Evolutionary conservation across 208 protist species (phyloP).

Genomic region (Trichomonas tenax): DNA sequence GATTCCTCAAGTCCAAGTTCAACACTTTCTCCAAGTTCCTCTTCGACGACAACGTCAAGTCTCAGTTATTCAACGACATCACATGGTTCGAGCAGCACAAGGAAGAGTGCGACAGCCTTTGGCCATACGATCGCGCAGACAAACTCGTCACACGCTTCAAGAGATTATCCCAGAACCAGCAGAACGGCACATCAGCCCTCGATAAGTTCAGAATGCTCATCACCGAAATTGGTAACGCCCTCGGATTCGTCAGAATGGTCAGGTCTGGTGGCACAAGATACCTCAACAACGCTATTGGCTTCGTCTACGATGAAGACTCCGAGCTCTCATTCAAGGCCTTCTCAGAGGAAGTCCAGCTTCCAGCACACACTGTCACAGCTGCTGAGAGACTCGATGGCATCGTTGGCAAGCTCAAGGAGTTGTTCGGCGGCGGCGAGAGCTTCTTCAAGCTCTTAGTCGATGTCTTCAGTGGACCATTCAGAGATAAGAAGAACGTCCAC

Average conservation of each 20-base stretch:
- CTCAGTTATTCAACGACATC: constrained; percentile 34
- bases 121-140: constrained; percentile 63
- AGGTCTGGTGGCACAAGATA: constrained; percentile 44
- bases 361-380: background rate
- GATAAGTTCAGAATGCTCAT: constrained; percentile 60
- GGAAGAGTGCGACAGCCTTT: constrained; percentile 46
- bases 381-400: constrained; percentile 27
- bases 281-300: constrained; percentile 17
- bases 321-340: background rate
- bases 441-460: constrained; percentile 79
- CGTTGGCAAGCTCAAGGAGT: constrained; percentile 55
- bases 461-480: constrained; percentile 49
- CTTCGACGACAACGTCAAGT: constrained; percentile 83
- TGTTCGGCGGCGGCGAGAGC: constrained; percentile 70
- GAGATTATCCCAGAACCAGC: constrained; percentile 53
- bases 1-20: constrained; percentile 74
- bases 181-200: background rate
- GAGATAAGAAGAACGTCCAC: constrained; percentile 53
- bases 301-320: constrained; percentile 19
- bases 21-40: constrained; percentile 77
- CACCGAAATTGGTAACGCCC: constrained; percentile 84
- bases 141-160: constrained; percentile 72
- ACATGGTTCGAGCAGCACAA: constrained; percentile 31
- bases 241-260: constrained; percentile 87
- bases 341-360: background rate